These are phyloP conservation scores for Chalciporus pseudorubinellus DNA, from an alignment of 768 basidiomycete species.

Conservation along the genomic window DNA sequence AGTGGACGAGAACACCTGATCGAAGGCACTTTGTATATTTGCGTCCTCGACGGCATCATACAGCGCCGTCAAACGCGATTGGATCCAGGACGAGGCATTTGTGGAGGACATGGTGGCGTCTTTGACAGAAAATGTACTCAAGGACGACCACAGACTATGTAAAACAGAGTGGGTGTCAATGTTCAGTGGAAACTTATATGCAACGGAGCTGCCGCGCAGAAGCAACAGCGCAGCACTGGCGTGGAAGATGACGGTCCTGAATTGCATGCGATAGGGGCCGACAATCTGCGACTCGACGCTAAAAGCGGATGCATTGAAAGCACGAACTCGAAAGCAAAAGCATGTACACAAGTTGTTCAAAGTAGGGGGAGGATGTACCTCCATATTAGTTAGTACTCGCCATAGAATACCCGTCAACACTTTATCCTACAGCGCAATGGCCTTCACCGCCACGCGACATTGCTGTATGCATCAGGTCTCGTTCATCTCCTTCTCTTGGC, in stretches of 20 bases:
- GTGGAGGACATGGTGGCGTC: background rate
- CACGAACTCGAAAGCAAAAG: slow-evolving; percentile 2
- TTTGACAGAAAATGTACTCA: background rate
- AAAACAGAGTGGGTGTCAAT: background rate
- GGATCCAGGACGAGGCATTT: slow-evolving; percentile 28
- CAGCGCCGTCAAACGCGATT: slow-evolving; percentile 27
- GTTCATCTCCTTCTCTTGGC: slow-evolving; percentile 44
- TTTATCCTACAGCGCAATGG: slow-evolving; percentile 20
- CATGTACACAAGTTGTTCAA: slow-evolving; percentile 27
- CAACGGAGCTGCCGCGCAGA: background rate
- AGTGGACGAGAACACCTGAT: slow-evolving; percentile 31
- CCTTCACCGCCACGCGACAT: background rate
- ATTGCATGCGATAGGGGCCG: background rate
- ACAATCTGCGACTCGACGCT: no score
- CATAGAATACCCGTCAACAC: slow-evolving; percentile 28
- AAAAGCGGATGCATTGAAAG: no score
- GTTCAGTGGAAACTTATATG: background rate
- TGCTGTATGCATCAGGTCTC: slow-evolving; percentile 20
- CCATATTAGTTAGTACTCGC: slow-evolving; percentile 23
- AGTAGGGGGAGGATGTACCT: slow-evolving; percentile 25
- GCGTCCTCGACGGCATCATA: slow-evolving; percentile 20
- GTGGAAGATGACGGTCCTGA: slow-evolving; percentile 2
- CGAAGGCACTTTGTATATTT: slow-evolving; percentile 20
- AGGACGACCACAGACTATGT: background rate
- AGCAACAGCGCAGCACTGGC: slow-evolving; percentile 1